These are phyloP conservation scores for Colletotrichum ledebouriae DNA, from an alignment of 2,329 filamentous ascomycete genomes.

Conservation along the genomic window DNA sequence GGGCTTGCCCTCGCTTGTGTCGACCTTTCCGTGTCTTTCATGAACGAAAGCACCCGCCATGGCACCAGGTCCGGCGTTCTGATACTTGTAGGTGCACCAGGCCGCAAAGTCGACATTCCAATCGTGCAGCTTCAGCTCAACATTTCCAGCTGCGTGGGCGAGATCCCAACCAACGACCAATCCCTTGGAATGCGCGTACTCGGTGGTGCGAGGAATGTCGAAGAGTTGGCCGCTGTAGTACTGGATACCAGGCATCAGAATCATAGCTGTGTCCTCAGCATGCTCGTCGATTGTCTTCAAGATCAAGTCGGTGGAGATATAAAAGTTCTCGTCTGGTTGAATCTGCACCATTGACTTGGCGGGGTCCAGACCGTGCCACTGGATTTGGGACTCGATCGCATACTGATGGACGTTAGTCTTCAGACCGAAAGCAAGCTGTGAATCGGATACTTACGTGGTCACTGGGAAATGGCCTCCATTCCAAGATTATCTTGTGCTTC, in stretches of 20 bases:
- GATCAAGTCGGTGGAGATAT: constrained; percentile 75
- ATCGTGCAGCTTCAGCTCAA: constrained; percentile 78
- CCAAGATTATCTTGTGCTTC: constrained; percentile 85
- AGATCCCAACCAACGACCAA: constrained; percentile 82
- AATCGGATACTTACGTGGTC: constrained; percentile 72
- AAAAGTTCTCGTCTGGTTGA: constrained; percentile 70
- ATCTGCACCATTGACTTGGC: constrained; percentile 80
- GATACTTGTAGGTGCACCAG: constrained; percentile 90
- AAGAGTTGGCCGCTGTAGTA: constrained; percentile 87
- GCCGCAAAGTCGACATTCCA: constrained; percentile 87
- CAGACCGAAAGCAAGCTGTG: not conserved
- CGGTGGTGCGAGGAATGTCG: constrained; percentile 79
- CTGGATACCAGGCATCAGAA: constrained; percentile 83
- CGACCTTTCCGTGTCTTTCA: constrained; percentile 71
- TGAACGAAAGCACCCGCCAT: constrained; percentile 83
- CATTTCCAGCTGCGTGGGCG: constrained; percentile 82
- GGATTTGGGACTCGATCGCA: constrained; percentile 85
- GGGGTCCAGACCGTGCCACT: constrained; percentile 76
- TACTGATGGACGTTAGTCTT: constrained; percentile 66
- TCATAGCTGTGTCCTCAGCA: constrained; percentile 73
- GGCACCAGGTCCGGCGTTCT: constrained; percentile 81
- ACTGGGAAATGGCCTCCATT: constrained; percentile 90
- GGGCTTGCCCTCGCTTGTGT: constrained; percentile 56
- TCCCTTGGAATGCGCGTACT: constrained; percentile 74
- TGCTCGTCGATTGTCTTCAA: constrained; percentile 76